These are phyloP conservation scores for Verbena officinalis DNA, from an alignment of 257 asterid species.

Conservation along the genomic window DNA sequence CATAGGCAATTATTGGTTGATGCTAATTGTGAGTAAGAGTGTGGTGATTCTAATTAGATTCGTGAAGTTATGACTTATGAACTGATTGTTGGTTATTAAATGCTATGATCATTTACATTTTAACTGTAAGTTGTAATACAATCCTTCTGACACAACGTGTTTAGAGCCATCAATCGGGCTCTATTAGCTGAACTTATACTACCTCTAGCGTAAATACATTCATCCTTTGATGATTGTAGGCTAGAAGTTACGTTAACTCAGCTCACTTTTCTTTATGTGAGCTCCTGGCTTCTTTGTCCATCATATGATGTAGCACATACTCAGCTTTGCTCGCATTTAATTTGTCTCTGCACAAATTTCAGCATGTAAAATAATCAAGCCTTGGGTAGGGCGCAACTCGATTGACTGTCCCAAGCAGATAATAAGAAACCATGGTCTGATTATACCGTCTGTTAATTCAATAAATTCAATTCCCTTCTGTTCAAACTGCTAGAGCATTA, in stretches of 20 bases:
- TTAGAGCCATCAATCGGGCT: not conserved
- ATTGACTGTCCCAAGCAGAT: not conserved
- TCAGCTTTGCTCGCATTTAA: not conserved
- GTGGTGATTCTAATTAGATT: not conserved
- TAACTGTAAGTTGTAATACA: not conserved
- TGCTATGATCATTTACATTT: not conserved
- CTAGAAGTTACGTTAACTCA: too few relatives aligned
- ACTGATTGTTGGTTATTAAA: conserved; percentile 5
- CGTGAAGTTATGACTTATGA: too few relatives aligned
- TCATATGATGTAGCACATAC: too few relatives aligned
- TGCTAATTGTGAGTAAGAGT: not conserved
- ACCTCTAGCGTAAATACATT: not conserved
- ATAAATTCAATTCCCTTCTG: not conserved
- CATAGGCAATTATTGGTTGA: not conserved
- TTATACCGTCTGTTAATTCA: conserved; percentile 6
- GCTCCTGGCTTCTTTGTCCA: too few relatives aligned
- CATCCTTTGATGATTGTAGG: too few relatives aligned
- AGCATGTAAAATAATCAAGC: not conserved
- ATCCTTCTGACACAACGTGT: not conserved
- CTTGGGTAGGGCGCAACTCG: not conserved
- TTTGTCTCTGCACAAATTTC: not conserved
- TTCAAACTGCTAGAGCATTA: not conserved
- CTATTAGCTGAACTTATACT: not conserved
- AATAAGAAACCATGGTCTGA: not conserved
- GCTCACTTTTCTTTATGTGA: too few relatives aligned